Conservation (phyloP, 805 yeast species). For the Scheffersomyces ergatensis region DNA sequence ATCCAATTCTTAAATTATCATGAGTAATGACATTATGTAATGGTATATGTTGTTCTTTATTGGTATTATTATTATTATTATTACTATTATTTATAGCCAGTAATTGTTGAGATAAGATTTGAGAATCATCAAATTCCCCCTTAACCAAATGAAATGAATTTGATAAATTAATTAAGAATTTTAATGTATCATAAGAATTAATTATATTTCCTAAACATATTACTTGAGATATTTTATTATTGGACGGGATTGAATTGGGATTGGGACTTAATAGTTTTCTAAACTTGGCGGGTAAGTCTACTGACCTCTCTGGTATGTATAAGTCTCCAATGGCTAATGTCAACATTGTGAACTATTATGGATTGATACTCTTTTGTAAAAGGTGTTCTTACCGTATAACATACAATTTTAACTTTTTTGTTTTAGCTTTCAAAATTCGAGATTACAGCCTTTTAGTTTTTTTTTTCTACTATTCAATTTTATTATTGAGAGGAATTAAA, state of each 20-base stretch:
- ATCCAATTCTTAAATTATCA: conserved; percentile 76
- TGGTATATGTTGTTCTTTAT: conserved; percentile 42
- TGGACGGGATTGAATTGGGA: conserved; percentile 31
- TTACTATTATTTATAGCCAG: conserved; percentile 8
- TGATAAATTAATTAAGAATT: conserved; percentile 65
- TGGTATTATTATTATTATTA: too few relatives aligned
- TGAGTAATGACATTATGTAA: conserved; percentile 60
- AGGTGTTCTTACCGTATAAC: too few relatives aligned
- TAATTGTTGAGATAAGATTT: conserved; percentile 32
- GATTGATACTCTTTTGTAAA: too few relatives aligned
- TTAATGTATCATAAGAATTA: conserved; percentile 58
- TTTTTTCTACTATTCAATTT: too few relatives aligned
- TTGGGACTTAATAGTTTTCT: conserved; percentile 74
- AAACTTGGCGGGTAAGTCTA: conserved; percentile 62
- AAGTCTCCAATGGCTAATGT: conserved; percentile 83
- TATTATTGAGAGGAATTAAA: too few relatives aligned
- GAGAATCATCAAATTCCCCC: conserved; percentile 73
- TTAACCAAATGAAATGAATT: conserved; percentile 72
- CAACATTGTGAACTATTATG: too few relatives aligned
- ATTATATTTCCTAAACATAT: conserved; percentile 83
- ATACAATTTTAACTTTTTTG: too few relatives aligned
- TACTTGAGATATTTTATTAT: conserved; percentile 76
- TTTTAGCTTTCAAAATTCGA: too few relatives aligned
- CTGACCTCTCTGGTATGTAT: conserved; percentile 83
- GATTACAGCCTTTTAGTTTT: too few relatives aligned